phyloP scores from a whole-genome alignment of 176 grass and related monocot species.

The Cymbopogon citratus region DNA sequence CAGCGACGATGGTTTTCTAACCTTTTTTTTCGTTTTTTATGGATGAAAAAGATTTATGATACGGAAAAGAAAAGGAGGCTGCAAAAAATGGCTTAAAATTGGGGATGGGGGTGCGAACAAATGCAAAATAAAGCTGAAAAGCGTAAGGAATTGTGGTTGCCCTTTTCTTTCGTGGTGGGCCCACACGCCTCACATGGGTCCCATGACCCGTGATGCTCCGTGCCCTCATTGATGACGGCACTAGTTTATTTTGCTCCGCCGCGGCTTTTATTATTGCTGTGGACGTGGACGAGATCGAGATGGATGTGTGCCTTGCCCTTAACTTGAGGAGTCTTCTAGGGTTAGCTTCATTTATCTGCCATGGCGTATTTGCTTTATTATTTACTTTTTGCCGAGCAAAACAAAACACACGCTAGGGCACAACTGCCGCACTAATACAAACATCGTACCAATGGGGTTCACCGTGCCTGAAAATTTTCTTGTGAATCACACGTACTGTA shows the following conservation, averaged over 20 bases:
- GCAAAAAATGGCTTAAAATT: conserved; percentile 9
- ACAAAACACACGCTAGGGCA: background rate
- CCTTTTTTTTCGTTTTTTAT: background rate
- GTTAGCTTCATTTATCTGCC: background rate
- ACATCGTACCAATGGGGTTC: background rate
- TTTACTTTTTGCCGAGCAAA: background rate
- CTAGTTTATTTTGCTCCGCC: conserved; percentile 1
- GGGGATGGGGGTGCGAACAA: background rate
- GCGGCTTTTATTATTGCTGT: conserved; percentile 22
- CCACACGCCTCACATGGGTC: conserved; percentile 24
- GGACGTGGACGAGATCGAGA: conserved; percentile 9
- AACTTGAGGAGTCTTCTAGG: conserved; percentile 10
- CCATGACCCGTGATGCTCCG: conserved; percentile 32
- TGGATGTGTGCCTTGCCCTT: conserved; percentile 16
- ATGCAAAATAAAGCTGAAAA: conserved; percentile 30
- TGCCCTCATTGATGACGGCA: conserved; percentile 30
- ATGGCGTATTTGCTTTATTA: background rate
- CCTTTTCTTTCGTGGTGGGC: background rate
- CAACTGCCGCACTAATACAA: background rate
- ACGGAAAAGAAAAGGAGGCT: background rate
- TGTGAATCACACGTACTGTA: background rate
- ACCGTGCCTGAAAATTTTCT: background rate
- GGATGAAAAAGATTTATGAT: background rate
- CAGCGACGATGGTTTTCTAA: background rate
- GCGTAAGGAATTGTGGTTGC: conserved; percentile 16